A percentile compares a stretch with the other conserved stretches of the same genome.
phyloP scores from a whole-genome alignment of 768 basidiomycete genomes.

The Lenzites betulinus region DNA sequence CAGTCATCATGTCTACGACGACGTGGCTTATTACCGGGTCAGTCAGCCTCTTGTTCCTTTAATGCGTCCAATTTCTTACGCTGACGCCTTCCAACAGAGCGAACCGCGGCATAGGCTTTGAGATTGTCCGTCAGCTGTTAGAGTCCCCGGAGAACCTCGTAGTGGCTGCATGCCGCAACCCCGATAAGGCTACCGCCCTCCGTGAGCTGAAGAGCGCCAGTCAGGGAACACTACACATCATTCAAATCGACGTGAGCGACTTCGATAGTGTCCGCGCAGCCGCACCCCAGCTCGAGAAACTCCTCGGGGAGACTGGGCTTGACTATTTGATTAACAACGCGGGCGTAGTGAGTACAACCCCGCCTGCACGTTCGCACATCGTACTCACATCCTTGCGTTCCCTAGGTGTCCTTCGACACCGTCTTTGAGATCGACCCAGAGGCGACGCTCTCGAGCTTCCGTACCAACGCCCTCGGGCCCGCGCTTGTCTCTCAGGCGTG shows the following conservation, averaged over 20 bases:
- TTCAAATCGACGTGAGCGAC: constrained; percentile 34
- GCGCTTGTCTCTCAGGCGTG: constrained; percentile 36
- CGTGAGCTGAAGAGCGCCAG: background rate
- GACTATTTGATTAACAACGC: background rate
- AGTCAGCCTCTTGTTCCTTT: background rate
- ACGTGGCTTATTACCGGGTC: background rate
- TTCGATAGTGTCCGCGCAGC: constrained; percentile 30
- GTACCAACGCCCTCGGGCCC: constrained; percentile 39
- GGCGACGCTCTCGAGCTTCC: constrained; percentile 28
- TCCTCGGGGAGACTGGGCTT: background rate
- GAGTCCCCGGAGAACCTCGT: background rate
- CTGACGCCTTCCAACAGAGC: background rate
- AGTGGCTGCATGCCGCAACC: background rate
- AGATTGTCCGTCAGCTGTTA: background rate
- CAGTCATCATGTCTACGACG: background rate
- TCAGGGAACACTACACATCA: constrained; percentile 35
- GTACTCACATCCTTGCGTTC: background rate
- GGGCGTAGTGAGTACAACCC: background rate
- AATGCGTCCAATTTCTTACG: too few relatives aligned
- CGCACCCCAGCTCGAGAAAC: constrained; percentile 22
- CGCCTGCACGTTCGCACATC: background rate
- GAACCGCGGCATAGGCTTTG: background rate
- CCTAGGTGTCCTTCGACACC: constrained; percentile 25
- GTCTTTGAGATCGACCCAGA: constrained; percentile 32
- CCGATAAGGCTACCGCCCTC: background rate